Conservation (phyloP, 139 green algal genomes). For the Micractinium sp. region DNA sequence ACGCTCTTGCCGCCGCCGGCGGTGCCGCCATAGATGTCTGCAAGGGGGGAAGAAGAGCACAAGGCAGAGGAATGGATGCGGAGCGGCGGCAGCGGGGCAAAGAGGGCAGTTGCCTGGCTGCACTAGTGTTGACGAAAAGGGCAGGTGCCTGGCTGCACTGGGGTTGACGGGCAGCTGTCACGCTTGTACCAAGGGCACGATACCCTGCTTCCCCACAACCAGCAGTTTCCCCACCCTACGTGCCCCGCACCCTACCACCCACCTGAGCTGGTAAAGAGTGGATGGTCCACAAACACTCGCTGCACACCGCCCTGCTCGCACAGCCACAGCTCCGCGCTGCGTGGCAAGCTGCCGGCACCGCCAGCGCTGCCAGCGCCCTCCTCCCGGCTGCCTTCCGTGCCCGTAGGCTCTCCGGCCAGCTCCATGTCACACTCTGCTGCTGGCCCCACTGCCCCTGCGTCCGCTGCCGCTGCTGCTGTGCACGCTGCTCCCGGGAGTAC, state of each 20-base stretch:
- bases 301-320: constrained; percentile 63
- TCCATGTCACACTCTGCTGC: neutral
- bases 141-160: too few relatives aligned
- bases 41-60: neutral
- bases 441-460: neutral
- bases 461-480: neutral
- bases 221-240: neutral
- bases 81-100: neutral
- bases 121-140: neutral
- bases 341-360: constrained; percentile 1
- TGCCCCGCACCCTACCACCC: neutral
- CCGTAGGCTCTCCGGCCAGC: neutral
- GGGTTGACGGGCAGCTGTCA: too few relatives aligned
- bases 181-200: too few relatives aligned
- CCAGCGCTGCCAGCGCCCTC: neutral
- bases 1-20: constrained; percentile 13
- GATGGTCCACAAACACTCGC: constrained; percentile 87
- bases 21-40: constrained; percentile 41
- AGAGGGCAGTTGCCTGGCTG: neutral
- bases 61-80: neutral
- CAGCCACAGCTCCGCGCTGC: constrained; percentile 46
- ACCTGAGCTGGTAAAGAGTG: constrained; percentile 52
- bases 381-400: neutral
- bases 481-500: neutral
- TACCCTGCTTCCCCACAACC: neutral